Percentiles rank a stretch among this genome's conserved stretches.
Evolutionary conservation across 192 early-diverging fungal genomes (phyloP).

Genomic region (Mortierella hygrophila): DNA sequence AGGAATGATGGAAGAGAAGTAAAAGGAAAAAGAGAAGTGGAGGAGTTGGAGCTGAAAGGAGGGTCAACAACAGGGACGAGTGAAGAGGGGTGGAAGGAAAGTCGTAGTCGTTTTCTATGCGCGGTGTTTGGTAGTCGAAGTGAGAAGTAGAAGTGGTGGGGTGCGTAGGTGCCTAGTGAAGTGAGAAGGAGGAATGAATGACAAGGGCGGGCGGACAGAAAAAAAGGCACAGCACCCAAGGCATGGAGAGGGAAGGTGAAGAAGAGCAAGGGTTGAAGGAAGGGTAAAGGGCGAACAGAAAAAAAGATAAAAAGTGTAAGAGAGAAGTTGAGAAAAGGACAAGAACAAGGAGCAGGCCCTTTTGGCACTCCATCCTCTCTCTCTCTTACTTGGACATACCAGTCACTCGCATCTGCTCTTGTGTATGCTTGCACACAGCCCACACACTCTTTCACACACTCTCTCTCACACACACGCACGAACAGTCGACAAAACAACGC

Average conservation of each 20-base stretch:
- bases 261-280: neutral
- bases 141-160: neutral
- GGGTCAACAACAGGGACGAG: too few species aligned
- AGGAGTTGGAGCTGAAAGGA: neutral
- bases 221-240: constrained; percentile 2
- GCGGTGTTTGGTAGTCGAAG: too few species aligned
- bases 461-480: neutral
- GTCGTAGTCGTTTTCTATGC: neutral
- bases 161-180: neutral
- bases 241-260: neutral
- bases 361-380: too few species aligned
- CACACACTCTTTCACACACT: neutral
- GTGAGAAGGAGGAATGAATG: neutral
- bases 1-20: neutral
- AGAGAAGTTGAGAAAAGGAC: neutral
- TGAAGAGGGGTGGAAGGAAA: neutral
- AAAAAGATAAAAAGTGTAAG: neutral
- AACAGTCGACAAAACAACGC: neutral
- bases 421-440: neutral
- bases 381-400: neutral
- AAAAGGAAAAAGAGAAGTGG: neutral
- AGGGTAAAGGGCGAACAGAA: neutral
- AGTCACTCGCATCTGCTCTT: neutral
- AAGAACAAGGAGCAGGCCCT: too few species aligned
- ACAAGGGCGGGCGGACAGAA: neutral